Evolutionary conservation across 2,329 filamentous ascomycete species (phyloP), one percentile per base, ranked within the genome.

Genomic region (Xylaria sp.): DNA sequence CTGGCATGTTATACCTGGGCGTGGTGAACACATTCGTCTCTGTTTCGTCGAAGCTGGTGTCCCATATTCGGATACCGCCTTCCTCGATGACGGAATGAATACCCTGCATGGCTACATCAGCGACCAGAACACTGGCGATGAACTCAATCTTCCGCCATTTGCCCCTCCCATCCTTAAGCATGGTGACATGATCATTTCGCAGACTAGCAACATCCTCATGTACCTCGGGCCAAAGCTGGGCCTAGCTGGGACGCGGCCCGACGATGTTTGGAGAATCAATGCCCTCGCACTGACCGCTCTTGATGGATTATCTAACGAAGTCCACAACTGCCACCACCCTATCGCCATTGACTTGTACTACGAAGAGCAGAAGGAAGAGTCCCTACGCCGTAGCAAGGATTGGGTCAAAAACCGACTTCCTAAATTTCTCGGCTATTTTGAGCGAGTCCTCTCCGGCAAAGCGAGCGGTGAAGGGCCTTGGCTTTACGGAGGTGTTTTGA

Each of bases 311-410:
- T 87, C 86, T 74, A 89, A 90, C 72, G 92, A 94, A 79, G 79
- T 88, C 0, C 92, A 94, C 76, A 90, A 94, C 73, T 89, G 87
- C 21, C 92, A 94, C 77, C 92, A 94, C 75, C 92, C 92, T 0
- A 82, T 92, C 63, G 83, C 87, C 2, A 76, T 81, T 0, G 77
- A 77, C 3, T 76, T 85, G 2, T 90, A 88, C 77, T 94, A 93
- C 72, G 91, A 93, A 75, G 90, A 93, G n/a, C 92, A 94, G 80
- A 92, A 90, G 77, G 81, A 84, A 0, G 91, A 92, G 77, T 84
- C 88, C 23, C 80, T 88, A 74, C 83, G 82, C 69, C 86, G 85
- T 66, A 83, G 87, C 2, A 81, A 82, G 44, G 83, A 88, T 63
- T 92, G 90, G 70, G 80, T 88, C 12, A 81, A 85, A 65, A 84